Evolutionary conservation across 306 rosid species (phyloP), one percentile per base, ranked within the genome.

Genomic region (Abrus precatorius): DNA sequence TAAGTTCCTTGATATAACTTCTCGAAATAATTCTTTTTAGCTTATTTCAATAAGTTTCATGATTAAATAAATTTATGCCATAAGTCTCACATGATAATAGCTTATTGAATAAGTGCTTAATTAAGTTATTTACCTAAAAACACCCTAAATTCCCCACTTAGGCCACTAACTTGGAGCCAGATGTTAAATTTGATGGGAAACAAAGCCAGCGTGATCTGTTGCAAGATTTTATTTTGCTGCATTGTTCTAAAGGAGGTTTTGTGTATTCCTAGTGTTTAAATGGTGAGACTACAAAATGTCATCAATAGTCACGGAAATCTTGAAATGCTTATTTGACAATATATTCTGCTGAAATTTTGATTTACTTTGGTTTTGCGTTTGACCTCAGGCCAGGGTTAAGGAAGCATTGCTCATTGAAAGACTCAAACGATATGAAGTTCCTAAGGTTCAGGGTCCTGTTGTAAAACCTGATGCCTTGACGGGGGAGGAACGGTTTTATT

Each of bases 351-450:
- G 32, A 62, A 64, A 20, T 5, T 36, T 69, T 56, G 45, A 28
- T 9, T 44, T 47, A 36, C 44, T 69, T n/a, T 79, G 74, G 47
- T 68, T 60, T 66, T 20, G 20, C 20, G 20, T 20, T 20, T 72
- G 43, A 69, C 50, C 80, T 57, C 92, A 91, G 99, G 98, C 99
- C 63, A 93, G 86, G 89, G 78, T 88, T 74, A 95, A 93, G 84
- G 97, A 93, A 77, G 88, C 92, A 29, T 33, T 88, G 90, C 94
- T 95, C 83, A 84, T 93, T 71, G 94, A 93, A 78, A 90, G 94
- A 83, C 90, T 95, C 57, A 86, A 89, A 91, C 85, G 93, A 49
- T 95, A 95, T 75, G 99, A 91, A 83, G 89, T 95, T 91, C 87
- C 94, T 67, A 88, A 54, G 80, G 78, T 65, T 78, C 95, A 90